Base-by-base conservation (phyloP, 2,329 filamentous ascomycete species). In the Claviceps sp. region DNA sequence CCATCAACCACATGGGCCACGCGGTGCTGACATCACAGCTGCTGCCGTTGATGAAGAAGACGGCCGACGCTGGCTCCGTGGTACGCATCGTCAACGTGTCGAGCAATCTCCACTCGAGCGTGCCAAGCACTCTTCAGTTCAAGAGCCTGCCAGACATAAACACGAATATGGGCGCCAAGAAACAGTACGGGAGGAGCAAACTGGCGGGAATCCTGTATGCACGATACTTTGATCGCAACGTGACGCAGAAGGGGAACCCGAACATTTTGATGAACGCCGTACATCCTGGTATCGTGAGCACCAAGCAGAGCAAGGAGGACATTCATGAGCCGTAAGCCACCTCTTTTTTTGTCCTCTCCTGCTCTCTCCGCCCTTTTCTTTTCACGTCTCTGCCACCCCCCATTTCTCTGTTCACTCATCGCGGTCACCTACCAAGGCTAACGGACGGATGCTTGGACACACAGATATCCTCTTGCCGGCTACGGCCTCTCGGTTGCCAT, bases 281-380 rank as follows among this genome's bases (percentile, higher is more conserved):
- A 14, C 47, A 48, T 48, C 47, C 47, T n/a, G 47, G 47, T 11
- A 40, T 48, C 16, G 47, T 48, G 47, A 42, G 47, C 37, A 48
- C 47, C 20, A 48, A 48, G 24, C 47, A 48, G 37, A 48, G 47
- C 37, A 48, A 22, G 24, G 13, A 41, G 36, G 47, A 48, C 14
- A 41, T 48, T 18, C 47, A 48, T 40, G 47, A 41, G 37, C 36
- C 47, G 47, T 48, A 42, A 20, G 43, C 13, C 6, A 14, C 20
- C 11, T 9, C 20, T 22, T 42, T 6, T 11, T 20, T 20, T 0
- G 18, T 11, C 40, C 3, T 24, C 22, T 45, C 3, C n/a, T 30
- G 5, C 5, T 34, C 16, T 46, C 24, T 13, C 24, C 16, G 9
- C 4, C 8, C 16, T 16, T 18, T 22, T 8, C 30, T 8, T 26